Evolutionary conservation across 805 yeast species (phyloP), one percentile per base, ranked within the genome.

Genomic region (Nakazawaea wickerhamii): DNA sequence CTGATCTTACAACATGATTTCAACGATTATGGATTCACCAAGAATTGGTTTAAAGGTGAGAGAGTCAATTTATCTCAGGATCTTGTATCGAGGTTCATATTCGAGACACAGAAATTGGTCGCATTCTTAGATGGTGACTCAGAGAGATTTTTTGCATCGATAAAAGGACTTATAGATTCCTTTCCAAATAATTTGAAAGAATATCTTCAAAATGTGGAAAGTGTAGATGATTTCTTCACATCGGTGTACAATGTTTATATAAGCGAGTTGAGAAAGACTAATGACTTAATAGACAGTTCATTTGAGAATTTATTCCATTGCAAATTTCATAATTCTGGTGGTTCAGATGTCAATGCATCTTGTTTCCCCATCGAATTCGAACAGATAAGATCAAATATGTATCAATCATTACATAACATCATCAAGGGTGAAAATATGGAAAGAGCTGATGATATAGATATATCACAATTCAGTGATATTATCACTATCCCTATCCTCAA

Each of bases 1-100:
- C 41, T 53, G 0, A 46, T 71, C 2, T 51, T 64, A 38, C 47
- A 51, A 1, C 62, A 58, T 28, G 52, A 56, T n/a, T 64, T 59
- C 44, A 47, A 50, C 2, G 55, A 58, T 3, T 58, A 68, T 41
- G 68, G 70, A 0, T 68, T 51, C 44, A 50, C 61, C 13, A 59
- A 63, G 4, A 52, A 55, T 35, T 70, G 75, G 75, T 70, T 66
- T 63, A 64, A 51, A 43, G 63, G 60, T 0, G 55, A 53, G 1
- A 31, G 47, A 2, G 30, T 18, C 13, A 21, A 14, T 2, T 18
- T 51, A 1, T 34, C 38, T 8, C 34, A 27, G 18, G 50, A 53
- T 4, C 59, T 61, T 21, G 55, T 48, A 25, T 52, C 62, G 19
- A 41, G 51, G 9, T 55, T 63, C 15, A 43, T 61, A 5, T 50